phyloP scores from a whole-genome alignment of 352 stramenopile species.

The Nannochloropsis limnetica region DNA sequence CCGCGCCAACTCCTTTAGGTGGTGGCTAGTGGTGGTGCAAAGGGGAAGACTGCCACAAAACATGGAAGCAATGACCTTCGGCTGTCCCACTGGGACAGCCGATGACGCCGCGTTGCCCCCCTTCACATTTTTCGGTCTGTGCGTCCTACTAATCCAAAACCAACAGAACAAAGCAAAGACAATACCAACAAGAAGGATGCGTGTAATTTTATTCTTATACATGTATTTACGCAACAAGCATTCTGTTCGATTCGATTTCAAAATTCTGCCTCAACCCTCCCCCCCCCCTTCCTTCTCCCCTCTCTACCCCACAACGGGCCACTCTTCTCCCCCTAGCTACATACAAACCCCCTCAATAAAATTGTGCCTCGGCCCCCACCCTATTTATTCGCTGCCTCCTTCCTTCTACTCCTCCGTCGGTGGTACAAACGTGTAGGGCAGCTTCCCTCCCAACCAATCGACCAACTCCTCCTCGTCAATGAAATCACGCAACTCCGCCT shows the following conservation, averaged over 20 bases:
- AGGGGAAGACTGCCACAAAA: too few relatives aligned
- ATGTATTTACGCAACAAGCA: background rate
- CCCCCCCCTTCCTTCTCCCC: background rate
- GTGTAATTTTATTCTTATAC: background rate
- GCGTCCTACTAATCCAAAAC: background rate
- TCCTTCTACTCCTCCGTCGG: background rate
- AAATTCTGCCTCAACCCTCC: background rate
- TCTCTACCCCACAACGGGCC: background rate
- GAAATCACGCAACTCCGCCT: constrained; percentile 2
- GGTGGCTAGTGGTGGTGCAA: too few relatives aligned
- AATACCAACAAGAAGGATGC: background rate
- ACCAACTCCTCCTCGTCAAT: background rate
- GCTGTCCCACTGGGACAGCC: background rate
- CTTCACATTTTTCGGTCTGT: background rate
- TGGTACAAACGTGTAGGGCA: constrained; percentile 16
- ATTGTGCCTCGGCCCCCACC: background rate
- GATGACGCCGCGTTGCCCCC: background rate
- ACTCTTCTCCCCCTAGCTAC: too few relatives aligned
- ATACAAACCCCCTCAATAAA: too few relatives aligned
- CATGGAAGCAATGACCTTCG: background rate
- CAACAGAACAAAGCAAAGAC: background rate
- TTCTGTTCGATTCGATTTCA: background rate
- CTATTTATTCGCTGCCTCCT: background rate
- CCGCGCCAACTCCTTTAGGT: background rate
- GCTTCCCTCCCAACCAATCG: constrained; percentile 19